Percentiles rank a stretch among this genome's conserved stretches.
Evolutionary conservation across 495 filamentous ascomycete species (phyloP).

Genomic region (Penicillium fimorum): DNA sequence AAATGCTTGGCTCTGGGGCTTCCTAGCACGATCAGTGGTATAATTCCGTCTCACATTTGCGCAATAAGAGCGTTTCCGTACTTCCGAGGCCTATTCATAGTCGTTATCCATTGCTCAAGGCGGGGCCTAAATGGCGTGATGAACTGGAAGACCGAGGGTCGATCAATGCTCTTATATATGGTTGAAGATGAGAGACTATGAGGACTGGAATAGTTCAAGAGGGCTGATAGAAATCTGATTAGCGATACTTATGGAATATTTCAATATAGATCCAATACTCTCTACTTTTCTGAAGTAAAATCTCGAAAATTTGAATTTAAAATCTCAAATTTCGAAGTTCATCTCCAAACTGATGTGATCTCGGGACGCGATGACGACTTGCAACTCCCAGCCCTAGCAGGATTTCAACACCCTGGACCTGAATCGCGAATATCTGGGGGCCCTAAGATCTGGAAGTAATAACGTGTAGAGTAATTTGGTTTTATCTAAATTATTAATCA

Average conservation of each 20-base stretch:
- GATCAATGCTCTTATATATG: neutral
- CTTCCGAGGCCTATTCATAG: neutral
- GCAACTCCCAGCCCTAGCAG: neutral
- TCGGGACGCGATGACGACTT: slow-evolving; percentile 23
- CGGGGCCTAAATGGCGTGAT: slow-evolving; percentile 44
- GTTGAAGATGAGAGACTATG: neutral
- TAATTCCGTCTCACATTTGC: slow-evolving; percentile 13
- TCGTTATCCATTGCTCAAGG: slow-evolving; percentile 34
- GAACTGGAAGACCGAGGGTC: neutral
- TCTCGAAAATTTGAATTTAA: neutral
- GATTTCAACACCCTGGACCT: slow-evolving; percentile 1
- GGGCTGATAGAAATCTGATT: neutral
- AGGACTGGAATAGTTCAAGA: neutral
- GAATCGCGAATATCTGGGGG: slow-evolving; percentile 2
- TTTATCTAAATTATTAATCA: neutral
- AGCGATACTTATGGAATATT: neutral
- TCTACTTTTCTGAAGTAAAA: neutral
- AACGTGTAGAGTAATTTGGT: no score
- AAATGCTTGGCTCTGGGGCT: slow-evolving; percentile 8
- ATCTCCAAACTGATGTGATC: slow-evolving; percentile 27
- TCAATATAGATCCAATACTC: neutral
- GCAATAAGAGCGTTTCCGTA: slow-evolving; percentile 11
- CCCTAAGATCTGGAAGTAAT: no score
- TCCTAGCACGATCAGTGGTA: slow-evolving; percentile 2
- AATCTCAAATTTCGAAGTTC: neutral